Base-by-base conservation (phyloP, 768 basidiomycete genomes). In the Pisolithus albus region DNA sequence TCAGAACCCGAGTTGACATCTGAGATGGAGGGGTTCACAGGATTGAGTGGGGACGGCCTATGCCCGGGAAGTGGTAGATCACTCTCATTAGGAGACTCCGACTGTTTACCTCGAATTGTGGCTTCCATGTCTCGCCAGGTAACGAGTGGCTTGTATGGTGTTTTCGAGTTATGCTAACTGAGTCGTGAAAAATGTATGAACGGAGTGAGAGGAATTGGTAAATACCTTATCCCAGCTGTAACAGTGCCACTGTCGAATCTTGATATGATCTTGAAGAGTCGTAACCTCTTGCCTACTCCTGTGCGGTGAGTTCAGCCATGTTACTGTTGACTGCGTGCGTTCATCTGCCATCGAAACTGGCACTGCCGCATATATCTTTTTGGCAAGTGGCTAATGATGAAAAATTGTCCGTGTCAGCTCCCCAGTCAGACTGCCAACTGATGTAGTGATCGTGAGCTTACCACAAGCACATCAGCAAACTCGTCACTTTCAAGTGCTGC, bases 301-400 rank as follows among this genome's bases (percentile, higher is more conserved):
- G n/a, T n/a, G n/a, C n/a, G n/a, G n/a, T n/a, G n/a, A n/a, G n/a
- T n/a, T n/a, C n/a, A n/a, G n/a, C n/a, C 42, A 58, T 5, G 49
- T 53, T 1, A 58, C 51, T 2, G 23, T 58, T 3, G 54, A 58
- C 30, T 55, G 52, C 3, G 46, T 55, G 11, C 30, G 34, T n/a
- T n/a, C n/a, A n/a, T n/a, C n/a, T n/a, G n/a, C n/a, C n/a, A n/a
- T n/a, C n/a, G n/a, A n/a, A n/a, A n/a, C n/a, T n/a, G n/a, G n/a
- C n/a, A n/a, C n/a, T n/a, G n/a, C n/a, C n/a, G n/a, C n/a, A n/a
- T n/a, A n/a, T n/a, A n/a, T n/a, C n/a, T n/a, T n/a, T n/a, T n/a
- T n/a, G n/a, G n/a, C n/a, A n/a, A n/a, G n/a, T n/a, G n/a, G n/a
- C n/a, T n/a, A n/a, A n/a, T n/a, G n/a, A n/a, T n/a, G n/a, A n/a